Base-by-base conservation (phyloP, 768 basidiomycete species). In the Serpula lacrymans region DNA sequence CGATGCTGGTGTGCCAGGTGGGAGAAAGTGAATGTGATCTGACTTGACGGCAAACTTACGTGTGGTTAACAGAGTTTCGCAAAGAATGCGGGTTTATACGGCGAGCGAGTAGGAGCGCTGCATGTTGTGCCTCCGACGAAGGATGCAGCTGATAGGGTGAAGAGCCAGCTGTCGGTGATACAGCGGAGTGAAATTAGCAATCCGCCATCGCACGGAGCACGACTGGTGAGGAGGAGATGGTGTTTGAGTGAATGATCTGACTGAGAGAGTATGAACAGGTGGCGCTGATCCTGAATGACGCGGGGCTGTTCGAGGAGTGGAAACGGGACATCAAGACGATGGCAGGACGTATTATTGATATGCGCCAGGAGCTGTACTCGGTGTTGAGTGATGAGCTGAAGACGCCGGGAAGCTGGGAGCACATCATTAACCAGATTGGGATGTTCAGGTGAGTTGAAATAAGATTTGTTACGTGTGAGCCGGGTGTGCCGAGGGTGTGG, bases 181-280 rank as follows among this genome's bases (percentile, higher is more conserved):
- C 87, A 91, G 59, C 77, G 96, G 50, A 89, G 90, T 45, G 87
- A 97, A 63, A 98, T 98, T 60, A 95, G 91, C 49, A 95, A 93
- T 59, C 92, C 95, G 17, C 92, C 93, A 2, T 77, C 86, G 12
- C 82, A 93, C 57, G 94, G 95, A 28, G 95, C 94, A 11, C 82
- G 89, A 16, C 60, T 96, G 60, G 91, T 88, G 55, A 66, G 82
- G 63, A 16, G 47, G 9, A 45, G 25, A 24, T 28, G 35, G 10
- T 14, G 21, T 29, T 35, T 30, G 34, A 10, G 22, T 18, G 23
- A 14, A 8, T 29, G 24, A 37, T 20, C n/a, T 37, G 33, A 26
- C 39, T 33, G 44, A 34, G 37, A 37, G 37, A 4, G 6, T 18
- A 24, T 40, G 17, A 6, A 24, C 52, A 89, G 88, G 76, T 92